Base-by-base conservation (phyloP, 768 basidiomycete genomes). In the Lactarius sanguifluus region DNA sequence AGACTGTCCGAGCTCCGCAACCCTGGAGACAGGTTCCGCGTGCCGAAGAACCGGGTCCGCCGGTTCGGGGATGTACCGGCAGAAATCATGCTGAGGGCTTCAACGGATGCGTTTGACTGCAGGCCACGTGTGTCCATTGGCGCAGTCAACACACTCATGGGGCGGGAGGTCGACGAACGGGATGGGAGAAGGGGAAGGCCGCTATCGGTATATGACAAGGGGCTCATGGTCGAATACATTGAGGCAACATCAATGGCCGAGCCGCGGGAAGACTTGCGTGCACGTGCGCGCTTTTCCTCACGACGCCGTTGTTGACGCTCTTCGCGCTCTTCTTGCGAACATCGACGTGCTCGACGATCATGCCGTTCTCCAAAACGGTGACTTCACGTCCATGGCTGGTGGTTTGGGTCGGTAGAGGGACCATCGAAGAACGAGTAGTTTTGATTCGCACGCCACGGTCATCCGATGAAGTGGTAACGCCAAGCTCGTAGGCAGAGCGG, bases 341-440 rank as follows among this genome's bases (percentile, higher is more conserved):
- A 75, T 95, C 85, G 43, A 95, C 89, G 67, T 91, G 90, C 71
- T 96, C 94, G 9, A 94, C 88, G 61, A 94, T 91, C 82, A 95
- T 87, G 3, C 92, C 92, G 69, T 92, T 94, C 76, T 94, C 90
- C 25, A 96, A 83, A 12, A 95, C 79, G 0, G 92, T 91, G 16
- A 92, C 82, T 63, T 94, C 90, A 40, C 90, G 84, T 47, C 86
- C 86, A 62, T 86, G 83, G 25, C 79, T 81, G 36, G 76, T 78
- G 47, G 72, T 43, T 5, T 77, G 64, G 16, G 77, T 74, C 5
- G 82, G 80, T 10, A 73, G 64, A 18, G 73, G 72, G 34, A 74
- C 40, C 7, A 75, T 64, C 13, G 72, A 64, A 8, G 82, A 79
- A 41, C 80, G 79, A 32, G 86, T 84, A 30, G 87, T 81, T 73